A percentile compares a stretch with the other conserved stretches of the same genome.
phyloP scores from a whole-genome alignment of 2,329 filamentous ascomycete genomes.

The Meredithiella fracta region DNA sequence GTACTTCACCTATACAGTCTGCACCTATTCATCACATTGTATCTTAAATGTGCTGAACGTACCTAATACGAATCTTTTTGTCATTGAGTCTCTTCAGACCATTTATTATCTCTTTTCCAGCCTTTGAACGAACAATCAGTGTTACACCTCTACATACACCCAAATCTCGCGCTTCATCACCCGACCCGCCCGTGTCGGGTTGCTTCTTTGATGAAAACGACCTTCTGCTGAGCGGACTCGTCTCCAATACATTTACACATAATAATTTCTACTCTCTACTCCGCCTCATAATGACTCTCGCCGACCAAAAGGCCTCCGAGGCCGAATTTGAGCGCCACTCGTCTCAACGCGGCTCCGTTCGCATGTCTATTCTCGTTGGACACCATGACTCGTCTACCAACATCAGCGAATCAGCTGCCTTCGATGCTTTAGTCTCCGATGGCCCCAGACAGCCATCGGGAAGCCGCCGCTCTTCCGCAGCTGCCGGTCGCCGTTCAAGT shows the following conservation, averaged over 20 bases:
- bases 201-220: background rate
- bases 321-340: slow-evolving; percentile 8
- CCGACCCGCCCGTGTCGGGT: background rate
- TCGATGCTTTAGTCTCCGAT: slow-evolving; percentile 13
- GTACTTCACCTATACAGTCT: background rate
- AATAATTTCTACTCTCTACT: background rate
- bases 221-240: background rate
- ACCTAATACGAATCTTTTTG: background rate
- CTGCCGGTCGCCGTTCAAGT: slow-evolving; percentile 1
- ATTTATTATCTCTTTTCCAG: background rate
- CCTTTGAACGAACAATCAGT: background rate
- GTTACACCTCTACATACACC: background rate
- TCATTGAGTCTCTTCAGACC: background rate
- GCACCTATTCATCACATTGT: background rate
- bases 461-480: background rate
- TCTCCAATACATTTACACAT: background rate
- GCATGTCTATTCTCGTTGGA: slow-evolving; percentile 2
- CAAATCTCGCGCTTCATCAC: background rate
- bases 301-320: slow-evolving; percentile 4
- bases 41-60: background rate
- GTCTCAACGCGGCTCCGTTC: slow-evolving; percentile 9
- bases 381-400: slow-evolving; percentile 2
- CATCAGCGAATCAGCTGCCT: slow-evolving; percentile 7
- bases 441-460: slow-evolving; percentile 3
- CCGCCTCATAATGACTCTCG: slow-evolving; percentile 3